Percentiles rank a stretch among this genome's conserved stretches.
These are phyloP conservation scores for Phytophthora lateralis DNA, from an alignment of 352 stramenopile species.

Conservation along the genomic window DNA sequence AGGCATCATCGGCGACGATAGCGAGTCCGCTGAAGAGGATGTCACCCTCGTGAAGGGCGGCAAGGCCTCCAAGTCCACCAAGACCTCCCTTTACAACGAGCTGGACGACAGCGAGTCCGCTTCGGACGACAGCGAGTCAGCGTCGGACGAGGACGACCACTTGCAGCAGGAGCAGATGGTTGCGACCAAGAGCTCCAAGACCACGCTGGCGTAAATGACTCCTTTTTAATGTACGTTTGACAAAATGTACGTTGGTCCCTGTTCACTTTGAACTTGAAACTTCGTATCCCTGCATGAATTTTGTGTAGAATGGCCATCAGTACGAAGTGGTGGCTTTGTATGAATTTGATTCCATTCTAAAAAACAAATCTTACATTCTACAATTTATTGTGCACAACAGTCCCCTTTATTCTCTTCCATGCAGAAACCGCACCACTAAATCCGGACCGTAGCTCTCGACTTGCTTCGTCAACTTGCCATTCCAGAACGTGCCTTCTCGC, in stretches of 20 bases:
- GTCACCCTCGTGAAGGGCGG: slow-evolving; percentile 19
- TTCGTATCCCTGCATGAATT: slow-evolving; percentile 16
- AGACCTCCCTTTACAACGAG: slow-evolving; percentile 1
- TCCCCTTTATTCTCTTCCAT: background rate
- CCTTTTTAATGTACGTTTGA: slow-evolving; percentile 33
- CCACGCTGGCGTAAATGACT: slow-evolving; percentile 16
- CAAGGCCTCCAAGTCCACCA: slow-evolving; percentile 11
- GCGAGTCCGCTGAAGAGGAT: slow-evolving; percentile 22
- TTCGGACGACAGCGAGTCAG: slow-evolving; percentile 24
- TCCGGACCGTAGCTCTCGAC: slow-evolving; percentile 4
- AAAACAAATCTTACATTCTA: background rate
- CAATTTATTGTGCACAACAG: slow-evolving; percentile 9
- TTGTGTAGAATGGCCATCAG: slow-evolving; percentile 23
- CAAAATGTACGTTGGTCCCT: slow-evolving; percentile 30
- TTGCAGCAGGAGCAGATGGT: slow-evolving; percentile 8
- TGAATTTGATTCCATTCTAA: slow-evolving; percentile 16
- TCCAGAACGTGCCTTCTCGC: slow-evolving; percentile 23
- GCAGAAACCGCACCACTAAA: slow-evolving; percentile 12
- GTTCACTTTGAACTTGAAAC: slow-evolving; percentile 11
- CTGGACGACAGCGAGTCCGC: slow-evolving; percentile 21
- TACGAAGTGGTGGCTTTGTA: slow-evolving; percentile 19
- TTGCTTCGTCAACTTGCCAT: slow-evolving; percentile 29
- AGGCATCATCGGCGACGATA: slow-evolving; percentile 17
- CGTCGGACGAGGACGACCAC: slow-evolving; percentile 27
- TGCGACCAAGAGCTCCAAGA: slow-evolving; percentile 24